These are phyloP conservation scores for Pythium insidiosum DNA, from an alignment of 352 stramenopile species.

Conservation along the genomic window DNA sequence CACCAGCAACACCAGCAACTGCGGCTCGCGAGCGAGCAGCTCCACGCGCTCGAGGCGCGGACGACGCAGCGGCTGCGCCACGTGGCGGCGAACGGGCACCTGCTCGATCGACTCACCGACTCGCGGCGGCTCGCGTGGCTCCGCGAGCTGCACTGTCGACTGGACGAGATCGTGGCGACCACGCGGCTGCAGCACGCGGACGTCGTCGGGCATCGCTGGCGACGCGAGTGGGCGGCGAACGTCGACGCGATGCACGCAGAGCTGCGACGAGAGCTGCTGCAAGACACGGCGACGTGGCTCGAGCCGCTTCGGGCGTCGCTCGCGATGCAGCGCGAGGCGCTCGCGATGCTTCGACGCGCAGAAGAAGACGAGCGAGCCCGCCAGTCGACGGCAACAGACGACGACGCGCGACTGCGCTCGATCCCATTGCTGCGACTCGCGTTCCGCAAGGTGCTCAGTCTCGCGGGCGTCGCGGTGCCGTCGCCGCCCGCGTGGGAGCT, in stretches of 20 bases:
- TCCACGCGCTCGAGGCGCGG: slow-evolving; percentile 8
- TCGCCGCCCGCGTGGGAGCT: slow-evolving; percentile 40
- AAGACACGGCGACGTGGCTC: too few species aligned
- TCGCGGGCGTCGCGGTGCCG: slow-evolving; percentile 36
- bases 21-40: slow-evolving; percentile 7
- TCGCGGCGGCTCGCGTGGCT: slow-evolving; percentile 13
- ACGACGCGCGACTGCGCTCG: slow-evolving; percentile 6
- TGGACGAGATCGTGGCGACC: slow-evolving; percentile 13
- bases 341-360: slow-evolving; percentile 47
- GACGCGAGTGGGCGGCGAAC: slow-evolving; percentile 34
- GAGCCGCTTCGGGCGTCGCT: too few species aligned
- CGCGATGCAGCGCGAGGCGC: slow-evolving; percentile 17
- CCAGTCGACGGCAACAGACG: slow-evolving; percentile 8
- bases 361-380: slow-evolving; percentile 22
- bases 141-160: slow-evolving; percentile 14
- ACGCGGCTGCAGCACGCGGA: slow-evolving; percentile 39
- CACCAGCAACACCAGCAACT: too few species aligned
- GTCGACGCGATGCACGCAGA: slow-evolving; percentile 19
- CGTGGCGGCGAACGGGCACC: slow-evolving; percentile 8
- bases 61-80: slow-evolving; percentile 11
- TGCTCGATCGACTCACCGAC: slow-evolving; percentile 16
- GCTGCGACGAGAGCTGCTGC: slow-evolving; percentile 20
- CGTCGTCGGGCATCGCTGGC: slow-evolving; percentile 30
- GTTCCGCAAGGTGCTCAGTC: slow-evolving; percentile 35
- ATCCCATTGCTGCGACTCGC: slow-evolving; percentile 30